These are phyloP conservation scores for Talaromyces marneffei DNA, from an alignment of 2,329 filamentous ascomycete genomes.

Conservation along the genomic window DNA sequence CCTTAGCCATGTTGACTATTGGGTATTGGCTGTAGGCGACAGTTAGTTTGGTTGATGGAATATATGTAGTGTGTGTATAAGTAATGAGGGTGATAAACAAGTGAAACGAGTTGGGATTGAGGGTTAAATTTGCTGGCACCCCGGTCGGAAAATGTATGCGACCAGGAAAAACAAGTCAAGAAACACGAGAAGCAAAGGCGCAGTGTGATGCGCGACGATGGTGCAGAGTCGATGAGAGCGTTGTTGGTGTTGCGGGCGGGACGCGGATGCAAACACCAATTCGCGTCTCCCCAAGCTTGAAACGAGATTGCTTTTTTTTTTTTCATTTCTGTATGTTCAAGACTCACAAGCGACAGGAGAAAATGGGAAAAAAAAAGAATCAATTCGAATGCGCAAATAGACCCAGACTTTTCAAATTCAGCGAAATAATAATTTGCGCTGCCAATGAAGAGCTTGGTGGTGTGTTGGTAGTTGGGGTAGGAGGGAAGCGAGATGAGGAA, in stretches of 20 bases:
- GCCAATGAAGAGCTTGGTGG: background rate
- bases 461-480: conserved; percentile 6
- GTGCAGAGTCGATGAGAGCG: background rate
- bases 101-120: background rate
- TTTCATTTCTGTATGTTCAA: background rate
- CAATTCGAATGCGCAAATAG: background rate
- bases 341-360: background rate
- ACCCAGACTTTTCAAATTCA: background rate
- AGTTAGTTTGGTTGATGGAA: background rate
- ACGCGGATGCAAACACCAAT: conserved; percentile 15
- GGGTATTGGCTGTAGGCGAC: background rate
- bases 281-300: conserved; percentile 9
- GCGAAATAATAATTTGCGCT: conserved; percentile 4
- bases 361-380: background rate
- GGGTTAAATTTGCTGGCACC: background rate
- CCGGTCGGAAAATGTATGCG: conserved; percentile 3
- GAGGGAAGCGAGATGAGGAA: conserved; percentile 1
- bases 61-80: background rate
- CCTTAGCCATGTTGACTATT: conserved; percentile 59
- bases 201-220: background rate
- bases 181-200: conserved; percentile 1
- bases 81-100: background rate
- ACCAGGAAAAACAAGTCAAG: conserved; percentile 9
- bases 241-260: conserved; percentile 7
- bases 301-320: background rate